Evolutionary conservation across 768 basidiomycete species (phyloP).

Genomic region (Boletus reticuloceps): DNA sequence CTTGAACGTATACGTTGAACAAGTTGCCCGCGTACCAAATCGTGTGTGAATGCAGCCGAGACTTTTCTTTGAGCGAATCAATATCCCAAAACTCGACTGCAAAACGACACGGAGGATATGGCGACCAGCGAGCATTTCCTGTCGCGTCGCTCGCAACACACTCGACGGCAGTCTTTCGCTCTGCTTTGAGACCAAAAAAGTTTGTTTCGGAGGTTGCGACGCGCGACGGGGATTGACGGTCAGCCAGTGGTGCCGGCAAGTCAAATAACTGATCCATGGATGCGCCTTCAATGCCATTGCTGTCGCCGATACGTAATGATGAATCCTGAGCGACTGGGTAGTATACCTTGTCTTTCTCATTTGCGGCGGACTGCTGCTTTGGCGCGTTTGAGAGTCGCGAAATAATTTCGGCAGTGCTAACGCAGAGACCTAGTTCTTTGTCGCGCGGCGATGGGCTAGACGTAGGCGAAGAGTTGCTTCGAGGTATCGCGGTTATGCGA

Average conservation of each 20-base stretch:
- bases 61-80: conserved; percentile 79
- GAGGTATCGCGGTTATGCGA: conserved; percentile 46
- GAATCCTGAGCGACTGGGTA: conserved; percentile 68
- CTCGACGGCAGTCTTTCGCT: conserved; percentile 39
- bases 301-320: conserved; percentile 74
- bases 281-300: conserved; percentile 45
- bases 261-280: conserved; percentile 75
- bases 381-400: conserved; percentile 26
- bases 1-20: conserved; percentile 88
- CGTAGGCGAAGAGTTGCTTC: conserved; percentile 26
- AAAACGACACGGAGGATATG: conserved; percentile 81
- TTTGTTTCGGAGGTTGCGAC: conserved; percentile 43
- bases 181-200: conserved; percentile 62
- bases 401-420: conserved; percentile 51
- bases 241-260: conserved; percentile 23
- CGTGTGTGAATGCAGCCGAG: conserved; percentile 77
- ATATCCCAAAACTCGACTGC: conserved; percentile 91
- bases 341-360: conserved; percentile 40
- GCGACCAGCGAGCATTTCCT: conserved; percentile 57
- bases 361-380: conserved; percentile 7
- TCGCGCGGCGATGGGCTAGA: conserved; percentile 39
- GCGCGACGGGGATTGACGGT: conserved; percentile 27
- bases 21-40: conserved; percentile 88
- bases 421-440: conserved; percentile 69
- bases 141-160: conserved; percentile 42